Evolutionary conservation across 352 stramenopile genomes (phyloP), one percentile per base, ranked within the genome.

Genomic region (Blastocystis sp.): DNA sequence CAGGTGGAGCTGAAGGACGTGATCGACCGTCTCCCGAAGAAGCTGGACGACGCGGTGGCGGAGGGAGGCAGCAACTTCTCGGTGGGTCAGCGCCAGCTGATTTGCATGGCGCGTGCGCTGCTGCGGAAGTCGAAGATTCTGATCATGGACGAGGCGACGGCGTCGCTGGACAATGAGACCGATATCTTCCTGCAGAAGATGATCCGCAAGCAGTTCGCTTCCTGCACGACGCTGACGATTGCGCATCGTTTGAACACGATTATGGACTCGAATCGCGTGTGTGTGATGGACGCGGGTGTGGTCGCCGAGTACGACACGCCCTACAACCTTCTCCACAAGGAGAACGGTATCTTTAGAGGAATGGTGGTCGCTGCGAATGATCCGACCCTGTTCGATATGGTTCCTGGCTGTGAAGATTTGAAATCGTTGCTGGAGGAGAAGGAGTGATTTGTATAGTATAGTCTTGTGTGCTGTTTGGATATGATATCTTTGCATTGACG

Each of bases 161-260:
- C 92, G 24, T 91, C 88, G 36, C 51, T 90, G 29, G 88, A 90
- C 71, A 71, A 81, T 1, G 88, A 69, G 18, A 89, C 88, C 24
- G 88, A 90, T 71, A 40, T 18, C 3, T 42, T 86, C 16, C 77
- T 90, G 9, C 87, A 89, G 36, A 3, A 88, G 24, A 91, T 91
- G 27, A 91, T 95, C 42, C 91, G 91, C 1, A 78, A 87, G 0
- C 88, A 91, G 32, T 94, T 94, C 86, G 86, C 29, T 0, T 34
- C 89, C 3, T 88, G 91, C 24, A 96, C 93, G 14, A 90, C 94
- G 49, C 72, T 96, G n/a, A 93, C 92, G 7, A 94, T 96, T 49
- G 92, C 92, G 7, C 92, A 95, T 73, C 91, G 91, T 1, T 88
- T 95, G 16, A 87, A 94, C 27, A 95, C 92, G 9, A 93, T 96